Evolutionary conservation across 1,284 basidiomycete genomes (phyloP).

Genomic region (Sporisorium exsertum): DNA sequence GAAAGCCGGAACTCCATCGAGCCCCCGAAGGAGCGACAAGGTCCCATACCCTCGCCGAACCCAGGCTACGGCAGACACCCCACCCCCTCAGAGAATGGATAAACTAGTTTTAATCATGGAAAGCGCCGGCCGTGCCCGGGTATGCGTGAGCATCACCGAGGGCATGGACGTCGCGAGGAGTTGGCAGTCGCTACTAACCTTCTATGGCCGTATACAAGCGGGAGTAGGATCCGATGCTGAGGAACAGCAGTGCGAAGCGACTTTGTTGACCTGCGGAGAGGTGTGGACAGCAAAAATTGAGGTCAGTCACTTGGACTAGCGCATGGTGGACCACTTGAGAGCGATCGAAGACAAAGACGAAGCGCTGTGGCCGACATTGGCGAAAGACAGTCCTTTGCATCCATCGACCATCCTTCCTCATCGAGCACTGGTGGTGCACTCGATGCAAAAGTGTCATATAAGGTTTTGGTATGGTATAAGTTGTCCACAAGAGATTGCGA

Average conservation of each 20-base stretch:
- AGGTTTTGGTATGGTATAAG: slow-evolving; percentile 53
- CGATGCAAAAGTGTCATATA: slow-evolving; percentile 28
- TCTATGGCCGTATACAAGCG: not conserved
- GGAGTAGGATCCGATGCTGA: not conserved
- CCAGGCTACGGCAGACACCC: slow-evolving; percentile 43
- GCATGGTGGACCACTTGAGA: not conserved
- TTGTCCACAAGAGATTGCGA: slow-evolving; percentile 61
- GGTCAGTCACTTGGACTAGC: slow-evolving; percentile 13
- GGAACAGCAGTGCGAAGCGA: not conserved
- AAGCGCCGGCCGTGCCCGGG: slow-evolving; percentile 1
- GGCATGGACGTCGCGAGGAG: not conserved
- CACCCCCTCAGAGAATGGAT: slow-evolving; percentile 60
- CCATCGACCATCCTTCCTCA: slow-evolving; percentile 9
- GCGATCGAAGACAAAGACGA: not conserved
- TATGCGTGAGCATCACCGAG: not conserved
- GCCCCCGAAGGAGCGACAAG: slow-evolving; percentile 6
- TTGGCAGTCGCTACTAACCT: slow-evolving; percentile 23
- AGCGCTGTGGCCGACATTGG: not conserved
- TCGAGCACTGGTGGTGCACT: not conserved
- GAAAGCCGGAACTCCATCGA: slow-evolving; percentile 12
- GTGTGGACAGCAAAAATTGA: not conserved
- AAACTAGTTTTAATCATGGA: slow-evolving; percentile 59
- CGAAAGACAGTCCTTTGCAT: slow-evolving; percentile 9
- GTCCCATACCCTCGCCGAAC: slow-evolving; percentile 8
- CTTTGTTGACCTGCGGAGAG: not conserved